These are phyloP conservation scores for Gleditsia sinensis DNA, from an alignment of 306 rosid genomes.

Conservation along the genomic window DNA sequence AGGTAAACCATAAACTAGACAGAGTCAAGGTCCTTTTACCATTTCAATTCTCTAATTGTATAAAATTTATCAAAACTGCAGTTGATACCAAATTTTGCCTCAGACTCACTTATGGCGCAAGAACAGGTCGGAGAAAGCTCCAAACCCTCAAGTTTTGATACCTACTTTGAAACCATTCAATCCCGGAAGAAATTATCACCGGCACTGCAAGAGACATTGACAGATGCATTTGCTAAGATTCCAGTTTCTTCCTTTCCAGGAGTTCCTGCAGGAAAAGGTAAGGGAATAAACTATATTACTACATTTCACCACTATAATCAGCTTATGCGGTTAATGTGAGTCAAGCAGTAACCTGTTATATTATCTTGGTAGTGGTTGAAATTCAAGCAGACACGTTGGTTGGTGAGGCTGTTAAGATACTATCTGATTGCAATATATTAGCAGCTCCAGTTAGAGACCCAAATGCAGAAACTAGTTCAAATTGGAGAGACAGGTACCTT, in stretches of 20 bases:
- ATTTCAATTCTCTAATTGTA: constrained; percentile 5
- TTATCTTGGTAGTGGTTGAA: constrained; percentile 65
- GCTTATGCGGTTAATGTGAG: constrained; percentile 19
- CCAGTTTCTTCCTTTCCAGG: constrained; percentile 80
- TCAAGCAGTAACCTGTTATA: constrained; percentile 5
- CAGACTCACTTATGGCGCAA: constrained; percentile 60
- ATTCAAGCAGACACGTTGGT: constrained; percentile 71
- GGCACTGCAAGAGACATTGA: constrained; percentile 64
- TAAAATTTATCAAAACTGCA: constrained; percentile 8
- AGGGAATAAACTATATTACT: constrained; percentile 1
- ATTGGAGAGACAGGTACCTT: constrained; percentile 82
- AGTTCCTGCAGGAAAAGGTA: constrained; percentile 87
- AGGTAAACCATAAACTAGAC: too few relatives aligned
- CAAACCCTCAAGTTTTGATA: constrained; percentile 56
- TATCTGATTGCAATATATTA: constrained; percentile 79
- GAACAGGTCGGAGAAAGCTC: constrained; percentile 32
- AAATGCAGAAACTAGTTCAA: constrained; percentile 47
- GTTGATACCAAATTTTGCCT: constrained; percentile 16
- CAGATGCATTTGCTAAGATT: constrained; percentile 76
- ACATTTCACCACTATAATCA: constrained; percentile 6
- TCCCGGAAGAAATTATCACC: constrained; percentile 82
- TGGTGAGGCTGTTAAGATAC: constrained; percentile 65
- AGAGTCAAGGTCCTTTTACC: background rate
- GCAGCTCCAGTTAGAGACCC: constrained; percentile 83
- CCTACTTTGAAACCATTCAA: constrained; percentile 69